Conservation (phyloP, 2,329 filamentous ascomycete genomes). For the Aspergillaceae sp. region DNA sequence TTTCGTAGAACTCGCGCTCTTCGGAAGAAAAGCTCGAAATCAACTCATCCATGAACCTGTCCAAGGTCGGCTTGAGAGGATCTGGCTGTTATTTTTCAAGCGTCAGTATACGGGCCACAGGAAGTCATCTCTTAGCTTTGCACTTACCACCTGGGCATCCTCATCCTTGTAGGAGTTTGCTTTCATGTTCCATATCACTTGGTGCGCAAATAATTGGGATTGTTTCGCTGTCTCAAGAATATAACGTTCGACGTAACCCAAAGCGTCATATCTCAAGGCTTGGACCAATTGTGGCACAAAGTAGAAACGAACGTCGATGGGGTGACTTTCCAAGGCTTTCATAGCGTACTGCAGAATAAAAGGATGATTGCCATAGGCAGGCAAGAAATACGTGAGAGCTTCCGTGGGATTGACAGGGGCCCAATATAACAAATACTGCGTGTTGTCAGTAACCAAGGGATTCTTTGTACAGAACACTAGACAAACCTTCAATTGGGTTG, state of each 20-base stretch:
- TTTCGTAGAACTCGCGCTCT: conserved; percentile 81
- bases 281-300: conserved; percentile 98
- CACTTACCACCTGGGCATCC: conserved; percentile 69
- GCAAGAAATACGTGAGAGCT: conserved; percentile 86
- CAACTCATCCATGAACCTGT: conserved; percentile 79
- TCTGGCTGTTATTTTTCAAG: conserved; percentile 54
- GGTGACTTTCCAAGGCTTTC: conserved; percentile 84
- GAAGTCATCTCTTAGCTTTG: background rate
- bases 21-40: conserved; percentile 68
- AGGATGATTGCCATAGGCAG: conserved; percentile 81
- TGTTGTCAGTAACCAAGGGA: conserved; percentile 18
- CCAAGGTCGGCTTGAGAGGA: conserved; percentile 83
- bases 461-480: background rate
- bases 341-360: conserved; percentile 96
- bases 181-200: conserved; percentile 99
- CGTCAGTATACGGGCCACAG: conserved; percentile 6
- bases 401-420: conserved; percentile 84
- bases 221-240: conserved; percentile 95
- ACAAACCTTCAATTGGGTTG: conserved; percentile 70
- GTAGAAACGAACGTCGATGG: conserved; percentile 96
- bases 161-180: conserved; percentile 98
- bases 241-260: conserved; percentile 93
- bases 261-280: conserved; percentile 78
- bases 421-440: conserved; percentile 84
- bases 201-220: conserved; percentile 96